phyloP scores from a whole-genome alignment of 345 rosid species.

The Acer campestre region DNA sequence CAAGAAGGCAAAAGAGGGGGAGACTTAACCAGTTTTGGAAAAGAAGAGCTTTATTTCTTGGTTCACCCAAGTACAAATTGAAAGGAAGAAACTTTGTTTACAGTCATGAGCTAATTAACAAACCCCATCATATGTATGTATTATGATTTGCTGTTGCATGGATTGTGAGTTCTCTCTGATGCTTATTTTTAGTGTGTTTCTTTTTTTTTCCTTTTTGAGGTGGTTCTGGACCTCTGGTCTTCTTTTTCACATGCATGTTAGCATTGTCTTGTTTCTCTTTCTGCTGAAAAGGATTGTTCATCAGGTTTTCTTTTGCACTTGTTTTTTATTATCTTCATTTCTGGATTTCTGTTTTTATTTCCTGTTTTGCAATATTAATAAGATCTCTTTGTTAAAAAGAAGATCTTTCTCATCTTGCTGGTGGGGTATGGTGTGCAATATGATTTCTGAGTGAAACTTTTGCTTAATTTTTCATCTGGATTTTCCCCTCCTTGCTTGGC shows the following conservation, averaged over 20 bases:
- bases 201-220: not conserved
- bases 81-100: not conserved
- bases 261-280: constrained; percentile 18
- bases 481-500: not conserved
- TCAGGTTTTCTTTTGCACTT: constrained; percentile 9
- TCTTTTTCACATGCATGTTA: constrained; percentile 34
- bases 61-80: not conserved
- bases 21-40: not conserved
- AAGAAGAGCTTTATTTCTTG: not conserved
- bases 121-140: not conserved
- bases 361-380: constrained; percentile 1
- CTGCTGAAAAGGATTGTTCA: constrained; percentile 11
- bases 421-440: not conserved
- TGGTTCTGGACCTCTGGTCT: not conserved
- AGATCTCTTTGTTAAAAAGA: constrained; percentile 21
- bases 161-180: constrained; percentile 13
- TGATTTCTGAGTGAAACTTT: not conserved
- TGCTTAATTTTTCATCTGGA: not conserved
- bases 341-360: not conserved
- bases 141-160: constrained; percentile 28
- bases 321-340: not conserved
- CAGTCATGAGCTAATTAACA: not conserved
- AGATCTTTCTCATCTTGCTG: constrained; percentile 13
- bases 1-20: not conserved
- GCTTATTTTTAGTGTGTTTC: constrained; percentile 15